Percentiles rank a stretch among this genome's conserved stretches.
These are phyloP conservation scores for Xanthoparmelia taractica DNA, from an alignment of 495 filamentous ascomycete genomes.

Conservation along the genomic window DNA sequence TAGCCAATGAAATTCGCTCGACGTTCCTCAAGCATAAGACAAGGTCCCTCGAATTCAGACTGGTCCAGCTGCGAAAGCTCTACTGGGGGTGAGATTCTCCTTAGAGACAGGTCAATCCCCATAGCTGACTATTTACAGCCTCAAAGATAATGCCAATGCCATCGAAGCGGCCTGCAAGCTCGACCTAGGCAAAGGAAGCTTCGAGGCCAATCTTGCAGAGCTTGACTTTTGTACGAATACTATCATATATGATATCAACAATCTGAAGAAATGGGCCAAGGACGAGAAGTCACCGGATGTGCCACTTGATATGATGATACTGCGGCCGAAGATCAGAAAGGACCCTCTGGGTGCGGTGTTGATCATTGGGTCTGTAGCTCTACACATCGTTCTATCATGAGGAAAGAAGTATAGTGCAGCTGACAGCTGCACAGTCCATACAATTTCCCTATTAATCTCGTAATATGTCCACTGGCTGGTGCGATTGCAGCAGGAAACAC, in stretches of 20 bases:
- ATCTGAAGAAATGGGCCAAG: constrained; percentile 72
- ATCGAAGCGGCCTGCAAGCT: constrained; percentile 60
- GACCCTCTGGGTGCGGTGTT: constrained; percentile 79
- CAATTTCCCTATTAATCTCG: constrained; percentile 84
- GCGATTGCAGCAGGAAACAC: constrained; percentile 91
- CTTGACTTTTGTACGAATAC: constrained; percentile 67
- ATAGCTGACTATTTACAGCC: constrained; percentile 30
- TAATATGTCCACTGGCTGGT: constrained; percentile 70
- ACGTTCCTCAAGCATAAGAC: constrained; percentile 74
- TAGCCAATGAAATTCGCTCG: constrained; percentile 48
- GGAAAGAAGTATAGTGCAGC: not conserved
- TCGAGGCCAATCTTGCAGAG: constrained; percentile 66
- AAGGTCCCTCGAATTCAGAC: constrained; percentile 69
- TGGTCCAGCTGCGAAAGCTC: constrained; percentile 79
- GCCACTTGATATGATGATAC: constrained; percentile 51
- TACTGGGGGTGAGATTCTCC: constrained; percentile 66
- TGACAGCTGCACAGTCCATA: constrained; percentile 49
- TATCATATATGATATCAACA: constrained; percentile 63
- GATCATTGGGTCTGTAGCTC: constrained; percentile 63
- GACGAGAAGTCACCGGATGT: constrained; percentile 72
- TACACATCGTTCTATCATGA: not conserved
- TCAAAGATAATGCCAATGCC: constrained; percentile 65
- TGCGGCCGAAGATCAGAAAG: constrained; percentile 73
- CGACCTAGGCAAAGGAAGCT: constrained; percentile 66
- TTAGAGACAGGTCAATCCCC: not conserved